Base-by-base conservation (phyloP, 2,329 filamentous ascomycete species). In the Fusarium odoratissimum region DNA sequence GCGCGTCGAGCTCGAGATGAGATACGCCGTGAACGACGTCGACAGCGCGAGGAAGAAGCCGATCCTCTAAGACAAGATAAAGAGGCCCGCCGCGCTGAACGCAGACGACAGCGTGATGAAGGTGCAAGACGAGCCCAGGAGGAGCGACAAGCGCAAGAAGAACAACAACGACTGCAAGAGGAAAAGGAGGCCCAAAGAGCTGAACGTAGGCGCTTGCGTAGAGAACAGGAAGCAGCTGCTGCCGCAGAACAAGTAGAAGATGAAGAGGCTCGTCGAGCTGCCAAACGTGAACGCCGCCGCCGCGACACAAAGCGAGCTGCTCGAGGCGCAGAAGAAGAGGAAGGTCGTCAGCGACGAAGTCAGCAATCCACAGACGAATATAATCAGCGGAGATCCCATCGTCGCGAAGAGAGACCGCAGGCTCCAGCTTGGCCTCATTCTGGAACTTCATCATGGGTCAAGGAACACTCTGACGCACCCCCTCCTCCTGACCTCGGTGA, bases 381-480 rank as follows among this genome's bases (percentile, higher is more conserved):
- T 46, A 82, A 83, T 51, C 85, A 87, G 66, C 83, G 84, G 72
- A 81, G 82, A 77, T 76, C 81, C 54, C 80, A 82, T 19, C 80
- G 78, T 19, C 79, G 81, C 35, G 83, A 78, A 30, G 78, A 80
- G 44, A 75, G 61, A 44, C 61, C 82, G 28, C 61, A 82, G 38
- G 73, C 65, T 12, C 70, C 84, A 13, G 83, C 83, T 14, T 91
- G 90, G 90, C 89, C 90, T 23, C 88, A 91, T 77, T 90, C 87
- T 11, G 89, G 90, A 31, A 91, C 89, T 1, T 89, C 88, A 13
- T 91, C 89, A 0, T 91, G 90, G 90, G 89, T 91, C 8, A 91
- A 91, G 79, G 89, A 91, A 17, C 86, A 90, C 73, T 88, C 87
- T 5, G 90, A 91, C 73, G 89, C 89, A 6, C 88, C 88, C 4